phyloP scores from a whole-genome alignment of 805 yeast species.

The Diddensiella santjacobensis region DNA sequence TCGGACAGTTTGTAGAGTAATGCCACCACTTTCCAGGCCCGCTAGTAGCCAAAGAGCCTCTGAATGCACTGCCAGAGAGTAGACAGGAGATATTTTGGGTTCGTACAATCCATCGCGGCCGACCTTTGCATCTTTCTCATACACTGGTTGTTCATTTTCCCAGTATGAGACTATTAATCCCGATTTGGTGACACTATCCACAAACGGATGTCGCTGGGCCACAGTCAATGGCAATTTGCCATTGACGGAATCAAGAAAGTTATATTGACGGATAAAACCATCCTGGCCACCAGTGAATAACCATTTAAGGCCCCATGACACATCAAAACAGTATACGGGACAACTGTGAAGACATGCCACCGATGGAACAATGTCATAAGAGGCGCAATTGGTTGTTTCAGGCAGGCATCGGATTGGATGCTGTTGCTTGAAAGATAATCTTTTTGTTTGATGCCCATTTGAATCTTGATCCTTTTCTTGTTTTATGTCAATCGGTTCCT shows the following conservation, averaged over 20 bases:
- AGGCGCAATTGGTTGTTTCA: constrained; percentile 50
- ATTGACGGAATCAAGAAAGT: constrained; percentile 77
- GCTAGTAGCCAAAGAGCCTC: constrained; percentile 81
- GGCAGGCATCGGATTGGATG: constrained; percentile 30
- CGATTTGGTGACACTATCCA: constrained; percentile 79
- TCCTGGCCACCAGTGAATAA: constrained; percentile 94
- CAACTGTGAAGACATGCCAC: constrained; percentile 84
- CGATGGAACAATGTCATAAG: constrained; percentile 72
- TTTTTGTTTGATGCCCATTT: constrained; percentile 17
- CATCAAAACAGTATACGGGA: constrained; percentile 71
- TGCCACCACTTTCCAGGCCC: constrained; percentile 79
- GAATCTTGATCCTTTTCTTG: constrained; percentile 26
- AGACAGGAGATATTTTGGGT: constrained; percentile 71
- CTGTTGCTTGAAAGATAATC: constrained; percentile 21
- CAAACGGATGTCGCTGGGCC: constrained; percentile 84
- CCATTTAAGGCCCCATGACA: constrained; percentile 79
- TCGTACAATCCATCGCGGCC: constrained; percentile 32
- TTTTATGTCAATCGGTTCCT: too few relatives aligned
- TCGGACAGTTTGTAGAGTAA: constrained; percentile 75
- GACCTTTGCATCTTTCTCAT: constrained; percentile 41
- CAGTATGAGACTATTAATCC: constrained; percentile 84
- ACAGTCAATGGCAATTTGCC: constrained; percentile 85
- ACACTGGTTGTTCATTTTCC: constrained; percentile 91
- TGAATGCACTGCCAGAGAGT: constrained; percentile 77
- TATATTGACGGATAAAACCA: constrained; percentile 87